These are phyloP conservation scores for Exsudoporus floridanus DNA, from an alignment of 1,284 basidiomycete genomes.

Conservation along the genomic window DNA sequence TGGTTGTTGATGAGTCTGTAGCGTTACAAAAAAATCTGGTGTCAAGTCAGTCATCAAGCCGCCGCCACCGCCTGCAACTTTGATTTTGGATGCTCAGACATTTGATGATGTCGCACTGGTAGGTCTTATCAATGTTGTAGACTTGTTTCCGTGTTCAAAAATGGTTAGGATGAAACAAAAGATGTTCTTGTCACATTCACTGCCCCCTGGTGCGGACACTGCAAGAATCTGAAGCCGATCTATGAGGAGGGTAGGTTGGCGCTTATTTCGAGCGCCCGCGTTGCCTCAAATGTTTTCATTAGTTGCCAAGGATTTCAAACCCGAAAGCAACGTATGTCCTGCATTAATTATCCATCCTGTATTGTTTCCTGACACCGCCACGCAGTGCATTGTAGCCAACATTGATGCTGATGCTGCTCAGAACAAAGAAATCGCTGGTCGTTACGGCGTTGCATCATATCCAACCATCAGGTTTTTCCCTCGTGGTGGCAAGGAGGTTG, in stretches of 20 bases:
- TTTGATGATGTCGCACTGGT: slow-evolving; percentile 79
- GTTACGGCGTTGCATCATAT: slow-evolving; percentile 75
- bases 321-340: slow-evolving; percentile 67
- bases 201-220: slow-evolving; percentile 87
- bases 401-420: slow-evolving; percentile 84
- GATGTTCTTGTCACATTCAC: slow-evolving; percentile 92
- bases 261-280: neutral
- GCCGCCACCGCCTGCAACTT: slow-evolving; percentile 74
- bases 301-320: slow-evolving; percentile 77
- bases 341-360: neutral
- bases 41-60: slow-evolving; percentile 85
- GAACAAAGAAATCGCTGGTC: slow-evolving; percentile 74
- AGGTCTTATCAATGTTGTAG: slow-evolving; percentile 22
- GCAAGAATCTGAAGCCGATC: slow-evolving; percentile 83
- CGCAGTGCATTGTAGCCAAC: slow-evolving; percentile 83
- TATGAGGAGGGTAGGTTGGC: slow-evolving; percentile 64
- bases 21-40: slow-evolving; percentile 73
- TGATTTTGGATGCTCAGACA: slow-evolving; percentile 67
- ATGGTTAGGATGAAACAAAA: slow-evolving; percentile 64
- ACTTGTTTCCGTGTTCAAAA: slow-evolving; percentile 3
- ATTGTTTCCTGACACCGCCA: slow-evolving; percentile 7
- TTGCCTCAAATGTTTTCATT: slow-evolving; percentile 17
- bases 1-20: slow-evolving; percentile 31
- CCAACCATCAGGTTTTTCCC: slow-evolving; percentile 97
- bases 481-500: slow-evolving; percentile 60